Percentiles rank a stretch among this genome's conserved stretches.
Evolutionary conservation across 139 green algal genomes (phyloP).

Genomic region (Astrephomene gubernaculifera): DNA sequence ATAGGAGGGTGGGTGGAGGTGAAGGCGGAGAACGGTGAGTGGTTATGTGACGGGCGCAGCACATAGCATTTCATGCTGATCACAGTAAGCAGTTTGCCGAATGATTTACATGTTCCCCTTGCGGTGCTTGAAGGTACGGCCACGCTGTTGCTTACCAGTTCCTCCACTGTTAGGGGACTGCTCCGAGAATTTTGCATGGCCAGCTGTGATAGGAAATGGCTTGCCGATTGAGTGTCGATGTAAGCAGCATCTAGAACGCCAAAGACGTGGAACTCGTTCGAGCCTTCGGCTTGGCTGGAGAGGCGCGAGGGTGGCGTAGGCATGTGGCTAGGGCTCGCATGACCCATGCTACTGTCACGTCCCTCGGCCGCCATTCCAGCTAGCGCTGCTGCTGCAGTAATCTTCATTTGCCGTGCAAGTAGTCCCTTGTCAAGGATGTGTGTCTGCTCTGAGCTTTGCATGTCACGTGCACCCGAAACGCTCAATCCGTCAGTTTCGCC

Average conservation of each 20-base stretch:
- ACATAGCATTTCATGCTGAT: no score
- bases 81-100: no score
- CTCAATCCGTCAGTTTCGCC: no score
- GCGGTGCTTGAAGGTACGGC: no score
- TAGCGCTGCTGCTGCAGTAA: not conserved
- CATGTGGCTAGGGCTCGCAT: not conserved
- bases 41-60: no score
- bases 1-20: not conserved
- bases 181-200: not conserved
- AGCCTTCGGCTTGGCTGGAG: not conserved
- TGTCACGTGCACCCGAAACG: no score
- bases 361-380: not conserved
- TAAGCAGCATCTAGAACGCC: not conserved
- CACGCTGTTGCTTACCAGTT: not conserved
- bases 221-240: not conserved
- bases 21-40: no score
- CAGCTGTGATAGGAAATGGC: conserved; percentile 4
- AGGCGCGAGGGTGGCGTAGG: no score
- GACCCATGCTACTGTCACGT: not conserved
- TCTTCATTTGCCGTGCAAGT: no score
- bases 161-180: not conserved
- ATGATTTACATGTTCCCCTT: no score
- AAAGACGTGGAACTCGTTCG: conserved; percentile 8
- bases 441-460: not conserved
- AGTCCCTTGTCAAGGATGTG: not conserved